These are phyloP conservation scores for Toxoplasma gondii DNA, from an alignment of 169 alveolate genomes.

Conservation along the genomic window DNA sequence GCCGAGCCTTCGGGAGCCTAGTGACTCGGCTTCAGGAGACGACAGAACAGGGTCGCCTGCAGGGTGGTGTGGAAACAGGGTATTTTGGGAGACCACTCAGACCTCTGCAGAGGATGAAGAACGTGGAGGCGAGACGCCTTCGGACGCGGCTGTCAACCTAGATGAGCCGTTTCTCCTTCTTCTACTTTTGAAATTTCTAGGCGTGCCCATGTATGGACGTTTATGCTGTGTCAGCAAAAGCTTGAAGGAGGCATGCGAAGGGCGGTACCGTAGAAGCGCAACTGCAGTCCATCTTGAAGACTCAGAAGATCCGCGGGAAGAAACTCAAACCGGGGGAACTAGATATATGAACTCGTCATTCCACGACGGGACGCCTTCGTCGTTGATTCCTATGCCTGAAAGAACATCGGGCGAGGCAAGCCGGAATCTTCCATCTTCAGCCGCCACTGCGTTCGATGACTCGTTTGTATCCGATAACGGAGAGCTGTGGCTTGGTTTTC, in stretches of 20 bases:
- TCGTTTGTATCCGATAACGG: not conserved
- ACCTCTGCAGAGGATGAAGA: not conserved
- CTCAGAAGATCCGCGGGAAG: too few relatives aligned
- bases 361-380: too few relatives aligned
- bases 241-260: slow-evolving; percentile 24
- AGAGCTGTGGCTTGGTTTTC: not conserved
- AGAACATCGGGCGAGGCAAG: too few relatives aligned
- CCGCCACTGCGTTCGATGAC: not conserved
- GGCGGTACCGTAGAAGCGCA: not conserved
- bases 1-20: not conserved
- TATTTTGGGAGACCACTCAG: not conserved
- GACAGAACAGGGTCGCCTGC: not conserved
- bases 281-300: not conserved
- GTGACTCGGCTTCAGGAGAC: not conserved
- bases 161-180: slow-evolving; percentile 33
- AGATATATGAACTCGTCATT: too few relatives aligned
- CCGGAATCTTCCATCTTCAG: not conserved
- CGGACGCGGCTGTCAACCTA: not conserved
- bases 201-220: slow-evolving; percentile 17
- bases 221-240: slow-evolving; percentile 24
- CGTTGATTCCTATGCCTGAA: too few relatives aligned
- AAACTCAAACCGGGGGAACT: too few relatives aligned
- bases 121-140: not conserved
- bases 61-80: not conserved
- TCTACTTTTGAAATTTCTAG: not conserved